A percentile compares a stretch with the other conserved stretches of the same genome.
phyloP scores from a whole-genome alignment of 306 rosid genomes.

The Hylodesmum podocarpum region DNA sequence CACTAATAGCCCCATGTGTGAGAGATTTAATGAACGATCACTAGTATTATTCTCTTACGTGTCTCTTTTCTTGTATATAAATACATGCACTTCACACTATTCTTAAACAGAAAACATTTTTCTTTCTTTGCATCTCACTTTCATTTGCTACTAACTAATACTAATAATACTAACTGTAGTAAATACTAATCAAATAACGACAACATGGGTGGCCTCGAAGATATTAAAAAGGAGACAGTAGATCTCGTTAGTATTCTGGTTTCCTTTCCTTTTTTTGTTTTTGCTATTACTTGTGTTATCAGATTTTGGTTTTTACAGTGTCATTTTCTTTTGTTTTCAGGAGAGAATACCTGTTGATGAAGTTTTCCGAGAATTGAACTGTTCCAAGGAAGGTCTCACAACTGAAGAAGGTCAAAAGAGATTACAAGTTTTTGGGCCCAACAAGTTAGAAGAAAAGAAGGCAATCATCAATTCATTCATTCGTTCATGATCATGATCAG shows the following conservation, averaged over 20 bases:
- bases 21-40: background rate
- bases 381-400: conserved; percentile 73
- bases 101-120: background rate
- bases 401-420: conserved; percentile 74
- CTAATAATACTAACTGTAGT: no score
- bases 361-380: conserved; percentile 75
- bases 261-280: background rate
- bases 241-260: conserved; percentile 59
- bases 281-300: background rate
- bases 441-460: conserved; percentile 84
- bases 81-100: background rate
- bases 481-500: no score
- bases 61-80: background rate
- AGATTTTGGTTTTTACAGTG: background rate
- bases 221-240: conserved; percentile 72
- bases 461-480: conserved; percentile 28
- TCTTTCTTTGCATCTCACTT: background rate
- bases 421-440: conserved; percentile 70
- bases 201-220: conserved; percentile 52
- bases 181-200: background rate
- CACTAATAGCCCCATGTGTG: background rate
- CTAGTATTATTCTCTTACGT: background rate
- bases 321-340: conserved; percentile 36
- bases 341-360: conserved; percentile 78
- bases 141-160: background rate